Conservation (phyloP, 306 rosid genomes). For the Cicer judaicum region DNA sequence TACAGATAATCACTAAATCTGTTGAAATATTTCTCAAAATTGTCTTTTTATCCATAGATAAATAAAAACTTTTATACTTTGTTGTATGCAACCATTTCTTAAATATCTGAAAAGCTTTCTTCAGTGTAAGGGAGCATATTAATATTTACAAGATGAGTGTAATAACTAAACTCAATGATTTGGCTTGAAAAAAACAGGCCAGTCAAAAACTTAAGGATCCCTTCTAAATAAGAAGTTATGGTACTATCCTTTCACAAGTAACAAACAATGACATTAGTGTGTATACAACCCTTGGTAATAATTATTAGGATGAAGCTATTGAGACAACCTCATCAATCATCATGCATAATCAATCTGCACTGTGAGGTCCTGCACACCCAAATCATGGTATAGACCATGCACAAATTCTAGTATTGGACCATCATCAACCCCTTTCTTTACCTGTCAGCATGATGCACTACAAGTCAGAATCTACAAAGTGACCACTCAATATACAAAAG, state of each 20-base stretch:
- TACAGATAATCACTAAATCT: not conserved
- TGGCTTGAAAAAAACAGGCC: not conserved
- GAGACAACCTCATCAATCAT: slow-evolving; percentile 61
- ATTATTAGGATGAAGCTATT: slow-evolving; percentile 4
- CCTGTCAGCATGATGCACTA: slow-evolving; percentile 55
- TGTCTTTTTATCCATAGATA: not conserved
- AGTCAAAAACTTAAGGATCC: slow-evolving; percentile 20
- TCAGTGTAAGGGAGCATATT: not conserved
- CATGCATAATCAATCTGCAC: slow-evolving; percentile 73
- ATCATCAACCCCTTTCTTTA: slow-evolving; percentile 71
- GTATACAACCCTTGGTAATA: slow-evolving; percentile 32
- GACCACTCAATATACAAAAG: not conserved
- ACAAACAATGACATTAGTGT: slow-evolving; percentile 27
- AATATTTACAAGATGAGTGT: not conserved
- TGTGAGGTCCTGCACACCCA: slow-evolving; percentile 85
- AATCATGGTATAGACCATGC: slow-evolving; percentile 87
- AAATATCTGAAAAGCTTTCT: not conserved
- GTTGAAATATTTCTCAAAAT: not conserved
- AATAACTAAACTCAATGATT: not conserved
- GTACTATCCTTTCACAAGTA: slow-evolving; percentile 4
- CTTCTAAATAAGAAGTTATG: slow-evolving; percentile 28
- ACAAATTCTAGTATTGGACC: slow-evolving; percentile 70
- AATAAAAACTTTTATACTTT: not conserved
- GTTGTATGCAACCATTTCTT: slow-evolving; percentile 23
- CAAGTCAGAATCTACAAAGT: slow-evolving; percentile 38